Percentiles rank a stretch among this genome's conserved stretches.
Evolutionary conservation across 805 yeast species (phyloP).

Genomic region (Yamadazyma akitaensis): DNA sequence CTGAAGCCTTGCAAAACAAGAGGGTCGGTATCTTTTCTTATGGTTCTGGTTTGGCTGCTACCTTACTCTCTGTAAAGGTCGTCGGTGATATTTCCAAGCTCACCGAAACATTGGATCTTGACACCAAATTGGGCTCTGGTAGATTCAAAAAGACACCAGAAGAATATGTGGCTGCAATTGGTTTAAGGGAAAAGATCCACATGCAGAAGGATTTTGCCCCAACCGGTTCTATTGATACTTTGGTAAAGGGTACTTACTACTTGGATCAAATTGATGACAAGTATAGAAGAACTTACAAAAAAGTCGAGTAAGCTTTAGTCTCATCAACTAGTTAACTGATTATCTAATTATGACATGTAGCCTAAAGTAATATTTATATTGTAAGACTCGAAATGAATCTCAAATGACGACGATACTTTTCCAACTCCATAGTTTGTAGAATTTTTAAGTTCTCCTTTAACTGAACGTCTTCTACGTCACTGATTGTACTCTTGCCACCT

Average conservation of each 20-base stretch:
- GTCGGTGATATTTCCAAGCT: constrained; percentile 76
- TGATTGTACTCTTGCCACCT: neutral
- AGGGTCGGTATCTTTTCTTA: constrained; percentile 92
- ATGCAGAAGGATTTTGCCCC: constrained; percentile 78
- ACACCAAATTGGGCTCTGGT: constrained; percentile 55
- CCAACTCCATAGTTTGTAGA: neutral
- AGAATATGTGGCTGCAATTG: constrained; percentile 78
- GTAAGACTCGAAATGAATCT: neutral
- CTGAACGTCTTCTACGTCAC: neutral
- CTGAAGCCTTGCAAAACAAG: constrained; percentile 71
- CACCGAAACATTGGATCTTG: constrained; percentile 61
- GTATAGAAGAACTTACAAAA: constrained; percentile 59
- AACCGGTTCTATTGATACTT: constrained; percentile 67
- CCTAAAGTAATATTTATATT: neutral
- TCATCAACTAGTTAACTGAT: neutral
- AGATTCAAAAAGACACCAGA: constrained; percentile 71
- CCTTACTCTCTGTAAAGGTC: constrained; percentile 76
- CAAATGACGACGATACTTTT: neutral
- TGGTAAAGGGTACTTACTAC: constrained; percentile 79
- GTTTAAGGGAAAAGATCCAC: constrained; percentile 85
- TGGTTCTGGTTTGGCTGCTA: constrained; percentile 96
- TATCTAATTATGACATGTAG: neutral
- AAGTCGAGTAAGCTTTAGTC: constrained; percentile 6
- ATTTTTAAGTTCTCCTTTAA: neutral
- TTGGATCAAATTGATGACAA: constrained; percentile 80